Evolutionary conservation across 108 stramenopile genomes (phyloP), one percentile per base, ranked within the genome.

Genomic region (Hondaea fermentalgiana): DNA sequence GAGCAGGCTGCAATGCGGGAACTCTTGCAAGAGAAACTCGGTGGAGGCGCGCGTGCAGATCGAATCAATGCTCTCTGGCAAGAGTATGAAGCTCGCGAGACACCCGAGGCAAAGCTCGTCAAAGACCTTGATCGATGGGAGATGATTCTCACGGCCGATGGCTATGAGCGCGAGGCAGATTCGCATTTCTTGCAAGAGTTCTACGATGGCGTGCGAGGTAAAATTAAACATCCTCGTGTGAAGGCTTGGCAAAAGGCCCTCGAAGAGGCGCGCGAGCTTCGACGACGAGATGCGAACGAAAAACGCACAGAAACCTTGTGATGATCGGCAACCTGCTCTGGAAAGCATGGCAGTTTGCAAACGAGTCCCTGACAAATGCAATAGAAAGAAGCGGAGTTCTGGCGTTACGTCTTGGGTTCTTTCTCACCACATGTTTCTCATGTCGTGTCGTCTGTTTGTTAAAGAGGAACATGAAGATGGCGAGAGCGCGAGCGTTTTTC

Each of bases 111-210:
- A 8, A 88, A 72, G 53, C 87, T 94, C 10, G 91, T 93, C 57
- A 96, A 96, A 88, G 95, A 96, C 88, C 92, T 96, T 87, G 96
- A 96, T 88, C 95, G 95, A 64, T 92, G 95, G 76, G 96, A 96
- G 91, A 96, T 96, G 95, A 93, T 95, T 58, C 88, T 96, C 88
- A 95, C 95, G 83, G 96, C 96, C 19, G 89, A 93, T 49, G 95
- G 95, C 89, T 96, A 96, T 87, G 96, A 96, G 90, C 71, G 90
- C 16, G 94, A 95, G 47, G 76, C 88, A 57, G 47, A 88, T 35
- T 35, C 28, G 60, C 14, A 25, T 17, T 69, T 69, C 42, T 53
- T 83, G 4, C 6, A 83, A 28, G 76, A 83, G 28, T 83, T 83
- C 51, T 83, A 53, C 51, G 76, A 47, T 0, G 76, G 76, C 51